Conservation (phyloP, 768 basidiomycete genomes). For the Boletus sensibilis region DNA sequence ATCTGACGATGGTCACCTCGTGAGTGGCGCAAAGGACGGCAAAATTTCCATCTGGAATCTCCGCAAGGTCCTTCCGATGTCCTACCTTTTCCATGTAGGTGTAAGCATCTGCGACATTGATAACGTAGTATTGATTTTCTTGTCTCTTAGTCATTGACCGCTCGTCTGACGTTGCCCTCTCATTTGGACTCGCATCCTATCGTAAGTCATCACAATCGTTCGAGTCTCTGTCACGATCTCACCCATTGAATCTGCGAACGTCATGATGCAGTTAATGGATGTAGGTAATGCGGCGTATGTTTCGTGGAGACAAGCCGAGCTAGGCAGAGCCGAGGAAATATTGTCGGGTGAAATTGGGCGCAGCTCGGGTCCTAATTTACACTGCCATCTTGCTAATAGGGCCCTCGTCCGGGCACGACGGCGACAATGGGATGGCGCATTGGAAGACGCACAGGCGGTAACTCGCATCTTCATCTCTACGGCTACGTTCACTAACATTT, state of each 20-base stretch:
- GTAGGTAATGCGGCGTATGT: constrained; percentile 9
- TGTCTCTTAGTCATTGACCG: constrained; percentile 7
- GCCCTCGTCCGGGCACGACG: constrained; percentile 13
- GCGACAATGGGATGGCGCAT: constrained; percentile 8
- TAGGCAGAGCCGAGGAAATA: constrained; percentile 11
- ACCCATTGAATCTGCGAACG: neutral
- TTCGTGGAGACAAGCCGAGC: constrained; percentile 5
- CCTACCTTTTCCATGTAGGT: constrained; percentile 15
- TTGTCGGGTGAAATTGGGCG: constrained; percentile 16
- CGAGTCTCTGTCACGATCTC: neutral
- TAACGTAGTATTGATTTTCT: neutral
- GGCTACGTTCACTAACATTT: neutral
- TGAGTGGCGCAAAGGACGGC: constrained; percentile 6
- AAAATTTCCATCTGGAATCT: constrained; percentile 17
- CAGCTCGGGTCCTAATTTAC: neutral
- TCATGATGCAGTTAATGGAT: constrained; percentile 9
- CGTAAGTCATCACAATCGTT: constrained; percentile 2
- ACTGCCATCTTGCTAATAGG: constrained; percentile 12
- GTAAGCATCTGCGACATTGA: no score
- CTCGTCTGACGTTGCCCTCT: neutral
- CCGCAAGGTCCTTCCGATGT: constrained; percentile 1
- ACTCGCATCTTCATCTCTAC: neutral
- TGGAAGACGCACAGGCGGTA: constrained; percentile 17
- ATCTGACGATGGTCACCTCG: constrained; percentile 12
- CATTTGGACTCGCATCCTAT: neutral